A percentile compares a stretch with the other conserved stretches of the same genome.
Evolutionary conservation across 257 asterid genomes (phyloP).

Genomic region (Solanum etuberosum): DNA sequence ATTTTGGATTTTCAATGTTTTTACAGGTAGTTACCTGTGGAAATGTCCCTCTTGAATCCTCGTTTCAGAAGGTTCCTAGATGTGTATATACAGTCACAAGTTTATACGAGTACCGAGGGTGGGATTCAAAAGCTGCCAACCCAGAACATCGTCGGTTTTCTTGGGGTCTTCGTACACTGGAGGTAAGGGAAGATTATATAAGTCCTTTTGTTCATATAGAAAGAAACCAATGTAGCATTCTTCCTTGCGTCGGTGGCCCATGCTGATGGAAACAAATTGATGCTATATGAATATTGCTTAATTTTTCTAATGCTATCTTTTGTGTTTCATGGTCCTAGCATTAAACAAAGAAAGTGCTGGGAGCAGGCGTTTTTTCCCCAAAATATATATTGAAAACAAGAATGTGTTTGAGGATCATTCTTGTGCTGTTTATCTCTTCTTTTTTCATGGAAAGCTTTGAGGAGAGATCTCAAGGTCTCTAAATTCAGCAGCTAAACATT

Average conservation of each 20-base stretch:
- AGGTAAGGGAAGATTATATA: slow-evolving; percentile 25
- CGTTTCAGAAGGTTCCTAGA: slow-evolving; percentile 76
- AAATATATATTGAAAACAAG: background rate
- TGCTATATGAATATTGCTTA: background rate
- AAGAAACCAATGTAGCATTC: background rate
- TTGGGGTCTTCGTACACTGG: slow-evolving; percentile 69
- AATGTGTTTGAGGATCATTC: background rate
- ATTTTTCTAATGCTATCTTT: background rate
- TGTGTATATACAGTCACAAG: slow-evolving; percentile 78
- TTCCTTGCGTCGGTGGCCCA: background rate
- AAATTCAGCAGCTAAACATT: background rate
- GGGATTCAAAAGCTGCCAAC: slow-evolving; percentile 74
- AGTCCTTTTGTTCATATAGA: background rate
- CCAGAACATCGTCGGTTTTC: slow-evolving; percentile 67
- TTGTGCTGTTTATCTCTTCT: background rate
- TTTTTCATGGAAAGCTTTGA: background rate
- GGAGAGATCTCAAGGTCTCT: background rate
- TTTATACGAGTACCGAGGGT: slow-evolving; percentile 65
- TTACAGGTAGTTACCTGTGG: slow-evolving; percentile 87
- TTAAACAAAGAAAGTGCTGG: background rate
- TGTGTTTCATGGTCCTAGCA: background rate
- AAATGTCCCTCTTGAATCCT: slow-evolving; percentile 71
- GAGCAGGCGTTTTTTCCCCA: background rate
- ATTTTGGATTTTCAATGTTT: background rate
- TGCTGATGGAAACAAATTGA: background rate